Evolutionary conservation across 768 basidiomycete species (phyloP).

Genomic region (Boletellus ananas): DNA sequence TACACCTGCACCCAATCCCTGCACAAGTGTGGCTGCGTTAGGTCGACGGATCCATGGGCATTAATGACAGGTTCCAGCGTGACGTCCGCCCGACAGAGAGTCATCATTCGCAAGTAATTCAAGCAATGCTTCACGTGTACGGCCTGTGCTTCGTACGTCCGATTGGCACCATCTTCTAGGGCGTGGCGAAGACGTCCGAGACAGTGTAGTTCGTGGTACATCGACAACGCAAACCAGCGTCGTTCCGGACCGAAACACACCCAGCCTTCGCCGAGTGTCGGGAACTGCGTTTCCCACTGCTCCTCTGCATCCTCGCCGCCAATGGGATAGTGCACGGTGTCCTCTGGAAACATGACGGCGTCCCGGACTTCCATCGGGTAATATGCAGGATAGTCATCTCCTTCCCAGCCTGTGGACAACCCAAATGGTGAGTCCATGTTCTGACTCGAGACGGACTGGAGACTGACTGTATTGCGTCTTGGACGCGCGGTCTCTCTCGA

Average conservation of each 20-base stretch:
- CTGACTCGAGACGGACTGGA: not conserved
- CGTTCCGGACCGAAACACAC: constrained; percentile 25
- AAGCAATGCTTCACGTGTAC: constrained; percentile 41
- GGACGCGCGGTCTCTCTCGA: not conserved
- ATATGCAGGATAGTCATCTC: constrained; percentile 26
- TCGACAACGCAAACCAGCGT: constrained; percentile 33
- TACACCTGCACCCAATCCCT: constrained; percentile 27
- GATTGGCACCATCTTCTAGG: constrained; percentile 13
- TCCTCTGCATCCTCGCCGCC: constrained; percentile 17
- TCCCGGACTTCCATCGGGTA: constrained; percentile 24
- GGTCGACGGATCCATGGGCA: constrained; percentile 15
- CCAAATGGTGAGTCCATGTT: not conserved
- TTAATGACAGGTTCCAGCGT: constrained; percentile 43
- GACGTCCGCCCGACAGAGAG: constrained; percentile 44
- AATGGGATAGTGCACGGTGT: constrained; percentile 25
- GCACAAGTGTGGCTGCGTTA: constrained; percentile 23
- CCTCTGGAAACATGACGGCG: constrained; percentile 24
- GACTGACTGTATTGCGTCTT: constrained; percentile 19
- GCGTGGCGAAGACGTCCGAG: constrained; percentile 28
- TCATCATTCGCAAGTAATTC: constrained; percentile 45
- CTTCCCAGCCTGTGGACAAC: constrained; percentile 18
- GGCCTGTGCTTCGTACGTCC: constrained; percentile 13
- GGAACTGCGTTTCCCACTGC: constrained; percentile 25
- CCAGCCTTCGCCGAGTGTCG: constrained; percentile 17
- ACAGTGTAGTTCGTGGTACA: constrained; percentile 40